phyloP scores from a whole-genome alignment of 129 eudicot genomes.

The Tanacetum coccineum region DNA sequence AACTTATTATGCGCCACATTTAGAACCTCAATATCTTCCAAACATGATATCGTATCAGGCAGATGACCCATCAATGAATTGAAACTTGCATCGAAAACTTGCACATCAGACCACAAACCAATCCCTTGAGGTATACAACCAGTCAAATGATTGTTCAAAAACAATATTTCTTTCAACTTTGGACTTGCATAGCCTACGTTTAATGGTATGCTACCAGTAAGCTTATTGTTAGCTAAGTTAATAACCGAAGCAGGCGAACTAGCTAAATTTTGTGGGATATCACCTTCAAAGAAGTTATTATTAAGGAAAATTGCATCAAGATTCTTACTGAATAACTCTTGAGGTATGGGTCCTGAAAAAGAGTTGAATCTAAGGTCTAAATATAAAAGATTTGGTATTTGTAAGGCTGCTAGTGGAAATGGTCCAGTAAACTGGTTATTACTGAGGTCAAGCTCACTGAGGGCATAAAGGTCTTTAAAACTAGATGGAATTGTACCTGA shows the following conservation, averaged over 20 bases:
- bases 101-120: conserved; percentile 77
- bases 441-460: conserved; percentile 87
- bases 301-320: conserved; percentile 90
- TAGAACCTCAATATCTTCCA: conserved; percentile 65
- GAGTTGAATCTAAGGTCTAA: conserved; percentile 78
- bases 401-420: conserved; percentile 45
- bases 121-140: conserved; percentile 93
- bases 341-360: conserved; percentile 71
- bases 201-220: conserved; percentile 64
- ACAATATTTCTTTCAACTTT: conserved; percentile 67
- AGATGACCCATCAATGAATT: conserved; percentile 84
- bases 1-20: conserved; percentile 76
- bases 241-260: conserved; percentile 92
- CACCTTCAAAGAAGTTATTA: conserved; percentile 63
- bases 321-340: conserved; percentile 54
- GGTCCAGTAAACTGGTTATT: conserved; percentile 77
- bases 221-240: conserved; percentile 74
- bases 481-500: conserved; percentile 61
- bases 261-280: conserved; percentile 66
- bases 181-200: conserved; percentile 69
- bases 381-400: conserved; percentile 64
- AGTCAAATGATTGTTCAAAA: conserved; percentile 72
- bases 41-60: conserved; percentile 83
- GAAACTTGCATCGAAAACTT: conserved; percentile 74
- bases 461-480: conserved; percentile 49